These are phyloP conservation scores for Aurifilum marmelostoma DNA, from an alignment of 2,329 filamentous ascomycete species.

Conservation along the genomic window DNA sequence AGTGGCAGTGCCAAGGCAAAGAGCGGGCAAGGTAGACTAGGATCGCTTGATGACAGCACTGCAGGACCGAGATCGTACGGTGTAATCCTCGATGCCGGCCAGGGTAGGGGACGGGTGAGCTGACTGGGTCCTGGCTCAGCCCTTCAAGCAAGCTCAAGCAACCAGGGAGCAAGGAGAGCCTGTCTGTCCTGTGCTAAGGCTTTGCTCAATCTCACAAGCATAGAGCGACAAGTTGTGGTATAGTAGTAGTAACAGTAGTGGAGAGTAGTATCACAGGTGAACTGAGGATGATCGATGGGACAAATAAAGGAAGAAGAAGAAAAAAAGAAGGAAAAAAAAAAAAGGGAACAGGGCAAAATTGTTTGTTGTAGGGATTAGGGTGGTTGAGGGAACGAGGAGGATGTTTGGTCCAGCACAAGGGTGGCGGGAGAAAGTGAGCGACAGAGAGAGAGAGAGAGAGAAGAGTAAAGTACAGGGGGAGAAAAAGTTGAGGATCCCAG, in stretches of 20 bases:
- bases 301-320: no score
- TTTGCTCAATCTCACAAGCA: neutral
- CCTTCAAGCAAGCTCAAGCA: neutral
- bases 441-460: no score
- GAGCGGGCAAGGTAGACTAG: neutral
- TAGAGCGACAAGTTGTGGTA: neutral
- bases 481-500: neutral
- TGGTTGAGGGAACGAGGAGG: neutral
- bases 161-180: no score
- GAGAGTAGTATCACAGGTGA: neutral
- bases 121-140: slow-evolving; percentile 1
- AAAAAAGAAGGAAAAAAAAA: no score
- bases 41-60: neutral
- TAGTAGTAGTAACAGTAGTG: no score
- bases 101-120: neutral
- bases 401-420: neutral
- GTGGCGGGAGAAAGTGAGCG: no score
- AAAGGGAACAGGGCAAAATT: no score
- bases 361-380: neutral
- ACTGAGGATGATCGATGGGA: neutral
- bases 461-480: neutral
- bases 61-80: slow-evolving; percentile 4
- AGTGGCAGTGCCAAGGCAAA: neutral
- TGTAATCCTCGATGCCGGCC: slow-evolving; percentile 7
- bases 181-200: neutral